These are phyloP conservation scores for Backusella tarrabulga DNA, from an alignment of 192 early-diverging fungal species.

Conservation along the genomic window DNA sequence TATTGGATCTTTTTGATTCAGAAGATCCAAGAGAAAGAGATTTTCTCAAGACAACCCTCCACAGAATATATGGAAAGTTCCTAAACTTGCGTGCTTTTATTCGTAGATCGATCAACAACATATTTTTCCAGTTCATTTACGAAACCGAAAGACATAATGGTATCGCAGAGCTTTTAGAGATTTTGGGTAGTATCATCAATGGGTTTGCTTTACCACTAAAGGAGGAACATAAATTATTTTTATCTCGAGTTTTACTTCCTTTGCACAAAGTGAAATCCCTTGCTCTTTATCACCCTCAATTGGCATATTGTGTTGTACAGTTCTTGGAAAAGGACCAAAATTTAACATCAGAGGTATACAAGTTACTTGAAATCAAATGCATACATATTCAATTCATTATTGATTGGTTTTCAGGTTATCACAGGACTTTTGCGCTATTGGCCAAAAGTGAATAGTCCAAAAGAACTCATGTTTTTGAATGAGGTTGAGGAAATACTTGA, in stretches of 20 bases:
- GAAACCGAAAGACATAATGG: slow-evolving; percentile 90
- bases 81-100: slow-evolving; percentile 89
- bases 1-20: slow-evolving; percentile 88
- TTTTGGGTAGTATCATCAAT: slow-evolving; percentile 93
- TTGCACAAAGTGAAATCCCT: slow-evolving; percentile 88
- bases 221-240: slow-evolving; percentile 89
- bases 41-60: slow-evolving; percentile 88
- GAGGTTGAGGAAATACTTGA: slow-evolving; percentile 91
- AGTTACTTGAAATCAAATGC: background rate
- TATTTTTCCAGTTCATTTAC: slow-evolving; percentile 91
- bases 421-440: slow-evolving; percentile 82
- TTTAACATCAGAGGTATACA: slow-evolving; percentile 57
- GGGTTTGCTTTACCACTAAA: slow-evolving; percentile 92
- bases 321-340: slow-evolving; percentile 89
- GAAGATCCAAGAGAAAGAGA: slow-evolving; percentile 93
- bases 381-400: background rate
- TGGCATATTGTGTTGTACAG: slow-evolving; percentile 92
- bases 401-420: slow-evolving; percentile 37
- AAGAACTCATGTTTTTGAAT: slow-evolving; percentile 94
- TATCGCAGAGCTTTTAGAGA: slow-evolving; percentile 89
- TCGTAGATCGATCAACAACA: slow-evolving; percentile 87
- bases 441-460: slow-evolving; percentile 93
- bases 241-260: slow-evolving; percentile 82
- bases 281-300: slow-evolving; percentile 85
- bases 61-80: slow-evolving; percentile 93